Conservation (phyloP, 768 basidiomycete species). For the Tylopilus cervinicoccineus region DNA sequence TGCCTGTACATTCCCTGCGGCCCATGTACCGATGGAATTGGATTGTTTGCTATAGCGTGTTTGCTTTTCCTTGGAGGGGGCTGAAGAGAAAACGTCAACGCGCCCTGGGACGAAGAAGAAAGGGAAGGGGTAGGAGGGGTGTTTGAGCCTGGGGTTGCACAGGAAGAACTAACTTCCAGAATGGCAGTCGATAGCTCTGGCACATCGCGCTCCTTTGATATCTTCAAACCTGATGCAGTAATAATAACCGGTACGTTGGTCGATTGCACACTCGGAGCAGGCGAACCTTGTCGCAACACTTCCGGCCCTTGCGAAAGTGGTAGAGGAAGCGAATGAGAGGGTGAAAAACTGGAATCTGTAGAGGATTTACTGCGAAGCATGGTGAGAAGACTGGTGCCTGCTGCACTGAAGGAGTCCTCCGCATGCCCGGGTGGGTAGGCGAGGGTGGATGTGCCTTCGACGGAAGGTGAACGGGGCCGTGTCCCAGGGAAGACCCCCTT, state of each 20-base stretch:
- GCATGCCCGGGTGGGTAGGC: constrained; percentile 33
- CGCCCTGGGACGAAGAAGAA: constrained; percentile 32
- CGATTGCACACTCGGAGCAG: constrained; percentile 26
- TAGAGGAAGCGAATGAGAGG: constrained; percentile 31
- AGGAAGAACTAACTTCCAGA: constrained; percentile 10
- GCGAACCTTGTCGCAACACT: constrained; percentile 21
- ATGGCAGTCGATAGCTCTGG: constrained; percentile 14
- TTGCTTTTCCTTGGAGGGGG: constrained; percentile 32
- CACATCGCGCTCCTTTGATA: constrained; percentile 35
- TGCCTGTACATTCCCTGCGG: constrained; percentile 24
- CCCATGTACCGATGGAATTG: constrained; percentile 1
- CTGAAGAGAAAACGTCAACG: constrained; percentile 30
- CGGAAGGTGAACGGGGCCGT: constrained; percentile 28
- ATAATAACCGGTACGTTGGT: constrained; percentile 16
- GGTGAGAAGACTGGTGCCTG: constrained; percentile 50
- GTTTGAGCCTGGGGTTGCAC: constrained; percentile 31
- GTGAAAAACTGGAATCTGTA: constrained; percentile 21
- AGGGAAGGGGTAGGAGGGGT: constrained; percentile 18
- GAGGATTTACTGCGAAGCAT: constrained; percentile 45
- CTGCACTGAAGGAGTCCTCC: constrained; percentile 57
- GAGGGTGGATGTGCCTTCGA: constrained; percentile 40
- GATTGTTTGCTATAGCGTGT: constrained; percentile 2
- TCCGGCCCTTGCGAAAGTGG: constrained; percentile 17
- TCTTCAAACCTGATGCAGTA: constrained; percentile 34
- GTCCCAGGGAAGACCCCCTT: constrained; percentile 25